Evolutionary conservation across 169 alveolate genomes (phyloP), one percentile per base, ranked within the genome.

Genomic region (Eimeria acervulina): DNA sequence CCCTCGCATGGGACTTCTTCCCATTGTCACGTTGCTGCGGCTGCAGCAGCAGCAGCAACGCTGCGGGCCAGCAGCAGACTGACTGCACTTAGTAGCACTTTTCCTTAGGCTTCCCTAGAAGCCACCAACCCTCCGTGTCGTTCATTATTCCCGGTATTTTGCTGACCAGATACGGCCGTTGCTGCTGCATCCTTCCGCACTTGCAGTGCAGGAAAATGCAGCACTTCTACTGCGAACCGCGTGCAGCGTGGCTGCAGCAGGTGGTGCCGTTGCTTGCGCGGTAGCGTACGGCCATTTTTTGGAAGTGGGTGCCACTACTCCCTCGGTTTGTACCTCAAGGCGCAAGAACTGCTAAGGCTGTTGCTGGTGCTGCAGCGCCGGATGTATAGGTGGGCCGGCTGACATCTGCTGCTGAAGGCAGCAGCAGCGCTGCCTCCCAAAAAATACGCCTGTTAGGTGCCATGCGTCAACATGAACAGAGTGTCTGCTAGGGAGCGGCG

Each of bases 51-150:
- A 5, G 81, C 80, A 85, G 93, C 66, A 51, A 51, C 51, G 91
- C 47, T 15, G 47, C 12, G 93, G 80, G 21, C 52, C 76, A 85
- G 93, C 93, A 61, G 80, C 93, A 85, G 76, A 44, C 42, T 33
- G 61, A 61, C 93, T 85, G 93, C 80, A 23, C 38, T n/a, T 52
- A 85, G 93, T 85, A 85, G 80, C 93, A 85, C 76, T 59, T 85
- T 85, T 85, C 51, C 93, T 85, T 85, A 85, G 93, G 93, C 93
- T 85, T 85, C 93, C 93, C 93, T 85, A 85, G 93, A 85, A 85
- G 93, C 93, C 93, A 85, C 93, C 93, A 81, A 81, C 51, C 15
- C 31, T 33, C 12, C 63, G 68, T 47, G 74, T 52, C 47, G 63
- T 76, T 23, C 63, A 76, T 23, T 40, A 26, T 36, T 31, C 8